Evolutionary conservation across 1,139 yeast species (phyloP), one percentile per base, ranked within the genome.

Genomic region (Zygoascus sp.): DNA sequence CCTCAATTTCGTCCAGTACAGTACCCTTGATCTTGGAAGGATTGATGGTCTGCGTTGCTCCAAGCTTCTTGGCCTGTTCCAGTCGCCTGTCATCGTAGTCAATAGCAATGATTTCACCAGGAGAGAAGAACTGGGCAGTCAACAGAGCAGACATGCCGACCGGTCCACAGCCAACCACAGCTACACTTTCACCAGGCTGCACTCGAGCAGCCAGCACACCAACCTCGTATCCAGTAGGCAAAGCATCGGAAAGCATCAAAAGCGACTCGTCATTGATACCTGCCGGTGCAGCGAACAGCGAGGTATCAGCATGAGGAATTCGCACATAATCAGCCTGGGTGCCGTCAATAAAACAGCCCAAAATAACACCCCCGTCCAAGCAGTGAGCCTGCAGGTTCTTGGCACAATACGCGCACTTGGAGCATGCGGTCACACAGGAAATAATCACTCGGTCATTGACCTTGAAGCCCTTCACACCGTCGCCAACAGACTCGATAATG

Each of bases 351-450:
- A 53, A 59, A 50, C 72, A 71, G 23, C 77, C 77, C 35, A 73
- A 56, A 23, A 67, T 59, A 76, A 76, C 72, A 21, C 77, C 77
- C 40, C 75, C 74, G 32, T 65, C 64, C 11, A 53, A 46, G 55
- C 77, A 73, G 52, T 72, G 76, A 2, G 74, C 58, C 57, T 72
- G 76, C 15, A 72, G 55, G 38, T 52, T 50, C 43, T 46, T 51
- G 7, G 51, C 28, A 62, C 87, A 81, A 55, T 78, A 72, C 41
- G 66, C 59, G 62, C 87, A 81, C 1, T 57, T 49, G 22, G 74
- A 74, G 64, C 87, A 81, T 1, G 81, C 60, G 9, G 75, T 68
- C 50, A 73, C 68, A 57, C 77, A 72, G 0, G 76, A 70, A 32
- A 70, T 68, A 36, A 74, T 56, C 22, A 75, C 77, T 36, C 72